Percentiles rank a stretch among this genome's conserved stretches.
phyloP scores from a whole-genome alignment of 2,329 filamentous ascomycete genomes.

The Fusarium incarnatum region DNA sequence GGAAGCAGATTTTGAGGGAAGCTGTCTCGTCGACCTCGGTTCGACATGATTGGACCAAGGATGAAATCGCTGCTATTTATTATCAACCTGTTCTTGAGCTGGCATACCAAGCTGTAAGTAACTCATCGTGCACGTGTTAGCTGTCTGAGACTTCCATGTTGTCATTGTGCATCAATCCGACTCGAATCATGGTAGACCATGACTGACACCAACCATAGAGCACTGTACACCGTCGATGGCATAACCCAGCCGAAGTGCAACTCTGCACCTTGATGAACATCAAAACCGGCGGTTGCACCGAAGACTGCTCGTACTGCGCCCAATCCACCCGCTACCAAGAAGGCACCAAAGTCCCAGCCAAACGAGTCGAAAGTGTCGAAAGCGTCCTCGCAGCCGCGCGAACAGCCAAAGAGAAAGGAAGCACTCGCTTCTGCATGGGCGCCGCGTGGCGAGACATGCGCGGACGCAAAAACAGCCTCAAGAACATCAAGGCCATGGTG shows the following conservation, averaged over 20 bases:
- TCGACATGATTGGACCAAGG: slow-evolving; percentile 81
- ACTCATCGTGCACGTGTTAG: neutral
- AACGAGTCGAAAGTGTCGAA: slow-evolving; percentile 82
- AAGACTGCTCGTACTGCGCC: slow-evolving; percentile 94
- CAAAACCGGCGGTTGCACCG: slow-evolving; percentile 91
- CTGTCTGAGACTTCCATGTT: neutral
- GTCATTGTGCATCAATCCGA: neutral
- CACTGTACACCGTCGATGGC: slow-evolving; percentile 84
- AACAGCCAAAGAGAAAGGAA: slow-evolving; percentile 83
- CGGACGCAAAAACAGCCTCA: slow-evolving; percentile 83
- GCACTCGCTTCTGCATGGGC: slow-evolving; percentile 94
- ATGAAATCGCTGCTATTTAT: slow-evolving; percentile 86
- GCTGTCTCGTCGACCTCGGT: slow-evolving; percentile 71
- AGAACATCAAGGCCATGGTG: slow-evolving; percentile 89
- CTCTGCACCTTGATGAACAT: slow-evolving; percentile 98
- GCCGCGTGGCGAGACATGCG: slow-evolving; percentile 96
- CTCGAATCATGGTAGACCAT: slow-evolving; percentile 1
- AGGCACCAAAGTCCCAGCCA: slow-evolving; percentile 82
- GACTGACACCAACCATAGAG: slow-evolving; percentile 62
- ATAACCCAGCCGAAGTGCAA: slow-evolving; percentile 85
- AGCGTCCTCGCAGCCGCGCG: slow-evolving; percentile 82
- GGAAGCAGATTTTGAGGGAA: slow-evolving; percentile 54
- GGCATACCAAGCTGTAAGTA: slow-evolving; percentile 75
- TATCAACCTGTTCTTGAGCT: slow-evolving; percentile 84
- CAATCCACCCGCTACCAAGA: slow-evolving; percentile 85